phyloP scores from a whole-genome alignment of 176 grass and related monocot species.

The Puccinellia tenuiflora region DNA sequence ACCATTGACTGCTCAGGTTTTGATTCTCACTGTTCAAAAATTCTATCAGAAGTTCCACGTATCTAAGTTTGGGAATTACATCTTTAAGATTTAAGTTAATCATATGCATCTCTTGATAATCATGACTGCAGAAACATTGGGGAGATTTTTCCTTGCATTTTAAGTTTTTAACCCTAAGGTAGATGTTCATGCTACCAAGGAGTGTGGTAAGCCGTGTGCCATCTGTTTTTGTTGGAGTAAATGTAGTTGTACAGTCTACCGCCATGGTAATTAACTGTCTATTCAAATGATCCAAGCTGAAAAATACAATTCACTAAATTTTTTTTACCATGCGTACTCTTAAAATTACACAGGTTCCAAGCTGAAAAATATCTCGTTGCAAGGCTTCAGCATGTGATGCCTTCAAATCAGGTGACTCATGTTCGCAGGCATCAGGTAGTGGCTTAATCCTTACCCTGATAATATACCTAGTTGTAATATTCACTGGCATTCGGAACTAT shows the following conservation, averaged over 20 bases:
- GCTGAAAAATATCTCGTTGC: slow-evolving; percentile 45
- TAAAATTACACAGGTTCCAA: slow-evolving; percentile 10
- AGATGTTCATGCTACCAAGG: slow-evolving; percentile 44
- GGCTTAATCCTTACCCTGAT: slow-evolving; percentile 15
- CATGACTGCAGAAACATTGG: slow-evolving; percentile 43
- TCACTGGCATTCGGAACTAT: not conserved
- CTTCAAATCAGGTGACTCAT: slow-evolving; percentile 30
- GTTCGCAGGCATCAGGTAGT: slow-evolving; percentile 37
- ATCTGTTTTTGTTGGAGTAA: slow-evolving; percentile 58
- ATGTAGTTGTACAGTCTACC: slow-evolving; percentile 61
- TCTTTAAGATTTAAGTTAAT: not conserved
- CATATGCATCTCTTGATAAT: not conserved
- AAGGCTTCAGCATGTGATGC: slow-evolving; percentile 43
- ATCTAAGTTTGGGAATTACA: not conserved
- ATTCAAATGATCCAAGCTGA: not conserved
- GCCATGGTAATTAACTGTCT: slow-evolving; percentile 29
- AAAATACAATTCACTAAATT: not conserved
- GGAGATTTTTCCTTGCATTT: slow-evolving; percentile 47
- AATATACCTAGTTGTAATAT: not conserved
- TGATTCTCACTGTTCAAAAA: not conserved
- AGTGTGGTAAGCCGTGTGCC: slow-evolving; percentile 44
- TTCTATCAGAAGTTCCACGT: not conserved
- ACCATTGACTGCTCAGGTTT: not conserved
- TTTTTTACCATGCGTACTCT: not conserved
- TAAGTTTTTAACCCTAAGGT: slow-evolving; percentile 50